These are phyloP conservation scores for Camptophora hylomeconis DNA, from an alignment of 2,329 filamentous ascomycete genomes.

Conservation along the genomic window DNA sequence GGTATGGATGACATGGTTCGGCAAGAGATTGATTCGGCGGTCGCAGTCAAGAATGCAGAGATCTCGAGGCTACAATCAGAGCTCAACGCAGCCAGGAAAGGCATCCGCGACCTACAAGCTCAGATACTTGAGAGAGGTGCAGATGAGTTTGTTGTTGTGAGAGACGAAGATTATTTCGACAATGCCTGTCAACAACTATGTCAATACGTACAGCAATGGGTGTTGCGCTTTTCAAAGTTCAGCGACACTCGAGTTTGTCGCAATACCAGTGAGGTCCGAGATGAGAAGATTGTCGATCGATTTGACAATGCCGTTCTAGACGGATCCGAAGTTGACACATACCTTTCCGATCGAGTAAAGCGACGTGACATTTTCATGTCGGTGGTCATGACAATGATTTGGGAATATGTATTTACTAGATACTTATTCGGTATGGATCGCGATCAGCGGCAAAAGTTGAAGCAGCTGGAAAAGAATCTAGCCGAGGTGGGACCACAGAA, in stretches of 20 bases:
- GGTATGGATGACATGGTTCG: constrained; percentile 50
- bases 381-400: constrained; percentile 97
- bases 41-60: constrained; percentile 75
- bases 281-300: constrained; percentile 86
- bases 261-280: constrained; percentile 67
- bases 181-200: constrained; percentile 87
- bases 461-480: constrained; percentile 83
- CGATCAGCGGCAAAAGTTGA: constrained; percentile 94
- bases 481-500: constrained; percentile 73
- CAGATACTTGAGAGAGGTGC: constrained; percentile 35
- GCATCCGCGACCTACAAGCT: constrained; percentile 46
- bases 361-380: constrained; percentile 96
- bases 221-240: constrained; percentile 93
- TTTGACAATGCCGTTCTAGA: constrained; percentile 91
- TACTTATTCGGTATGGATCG: constrained; percentile 98
- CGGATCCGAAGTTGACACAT: constrained; percentile 80
- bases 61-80: constrained; percentile 66
- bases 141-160: constrained; percentile 65
- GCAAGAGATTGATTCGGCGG: constrained; percentile 47
- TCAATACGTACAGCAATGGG: constrained; percentile 94
- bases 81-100: constrained; percentile 55
- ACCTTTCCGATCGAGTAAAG: constrained; percentile 74
- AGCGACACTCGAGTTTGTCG: constrained; percentile 85
- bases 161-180: constrained; percentile 92
- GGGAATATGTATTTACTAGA: constrained; percentile 95